Evolutionary conservation across 2,329 filamentous ascomycete genomes (phyloP).

Genomic region (Colletotrichum cordylinicola): DNA sequence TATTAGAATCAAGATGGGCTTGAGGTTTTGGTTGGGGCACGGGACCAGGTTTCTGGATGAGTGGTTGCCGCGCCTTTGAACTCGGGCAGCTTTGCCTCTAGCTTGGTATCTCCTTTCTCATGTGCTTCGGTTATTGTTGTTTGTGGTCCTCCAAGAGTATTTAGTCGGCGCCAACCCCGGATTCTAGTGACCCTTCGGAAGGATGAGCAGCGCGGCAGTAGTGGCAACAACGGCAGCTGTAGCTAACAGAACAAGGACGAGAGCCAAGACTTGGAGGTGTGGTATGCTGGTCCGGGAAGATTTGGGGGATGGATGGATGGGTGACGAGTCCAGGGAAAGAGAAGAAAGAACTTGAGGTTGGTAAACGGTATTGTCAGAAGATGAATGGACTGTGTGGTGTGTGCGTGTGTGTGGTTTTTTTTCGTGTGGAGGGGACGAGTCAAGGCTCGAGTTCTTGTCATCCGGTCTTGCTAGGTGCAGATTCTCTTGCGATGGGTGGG

Average conservation of each 20-base stretch:
- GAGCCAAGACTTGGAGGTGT: background rate
- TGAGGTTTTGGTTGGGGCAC: background rate
- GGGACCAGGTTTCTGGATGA: background rate
- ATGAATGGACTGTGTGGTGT: background rate
- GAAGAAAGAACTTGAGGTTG: background rate
- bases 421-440: background rate
- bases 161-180: conserved; percentile 19
- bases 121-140: background rate
- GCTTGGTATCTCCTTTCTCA: background rate
- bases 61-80: background rate
- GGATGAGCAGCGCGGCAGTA: background rate
- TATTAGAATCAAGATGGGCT: background rate
- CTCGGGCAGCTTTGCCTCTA: background rate
- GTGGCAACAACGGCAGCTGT: background rate
- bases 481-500: background rate
- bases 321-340: background rate
- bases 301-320: background rate
- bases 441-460: conserved; percentile 2
- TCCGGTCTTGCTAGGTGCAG: background rate
- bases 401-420: background rate
- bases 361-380: background rate
- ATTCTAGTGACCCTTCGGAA: background rate
- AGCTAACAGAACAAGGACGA: background rate
- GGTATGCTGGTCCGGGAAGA: background rate
- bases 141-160: background rate